Base-by-base conservation (phyloP, 768 basidiomycete genomes). In the Chalciporus piperatus region DNA sequence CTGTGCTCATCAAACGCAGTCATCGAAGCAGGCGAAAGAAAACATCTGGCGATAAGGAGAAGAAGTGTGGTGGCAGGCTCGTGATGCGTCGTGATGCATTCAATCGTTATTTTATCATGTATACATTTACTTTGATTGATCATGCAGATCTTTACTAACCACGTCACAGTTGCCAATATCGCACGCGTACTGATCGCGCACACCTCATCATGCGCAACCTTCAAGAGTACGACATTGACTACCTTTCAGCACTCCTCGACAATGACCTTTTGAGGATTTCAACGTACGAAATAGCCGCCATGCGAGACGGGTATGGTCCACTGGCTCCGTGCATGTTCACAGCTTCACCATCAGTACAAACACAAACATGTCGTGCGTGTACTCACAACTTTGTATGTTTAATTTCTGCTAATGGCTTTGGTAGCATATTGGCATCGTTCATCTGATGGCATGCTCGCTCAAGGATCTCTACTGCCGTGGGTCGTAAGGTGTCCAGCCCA, bases 181-280 rank as follows among this genome's bases (percentile, higher is more conserved):
- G 6, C 9, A 23, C 16, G 6, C 14, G 8, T 1, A n/a, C 9
- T 49, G 9, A 17, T 6, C 16, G 4, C 19, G 28, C 38, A 2
- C 52, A 54, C 25, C 41, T 54, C 2, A 35, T 53, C 17, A 4
- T 53, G 47, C 8, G 23, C 7, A 44, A 53, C 14, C 19, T 54
- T 3, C 52, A 54, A 32, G 52, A 54, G 28, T 54, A 48, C 6
- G 30, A 54, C 13, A 20, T 33, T 5, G 14, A 39, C 3, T 54
- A 54, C 11, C 28, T 54, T 1, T 6, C 1, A 2, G 47, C 32
- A 2, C 43, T 54, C 12, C 19, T 54, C 8, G 7, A 33, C 3
- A 27, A 49, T 10, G 43, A 54, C 12, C 1, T 16, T 1, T 22
- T 1, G 1, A 4, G 2, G 28, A 33, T 48, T 13, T 3, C 12